These are phyloP conservation scores for Colletotrichum godetiae DNA, from an alignment of 2,329 filamentous ascomycete species.

Conservation along the genomic window DNA sequence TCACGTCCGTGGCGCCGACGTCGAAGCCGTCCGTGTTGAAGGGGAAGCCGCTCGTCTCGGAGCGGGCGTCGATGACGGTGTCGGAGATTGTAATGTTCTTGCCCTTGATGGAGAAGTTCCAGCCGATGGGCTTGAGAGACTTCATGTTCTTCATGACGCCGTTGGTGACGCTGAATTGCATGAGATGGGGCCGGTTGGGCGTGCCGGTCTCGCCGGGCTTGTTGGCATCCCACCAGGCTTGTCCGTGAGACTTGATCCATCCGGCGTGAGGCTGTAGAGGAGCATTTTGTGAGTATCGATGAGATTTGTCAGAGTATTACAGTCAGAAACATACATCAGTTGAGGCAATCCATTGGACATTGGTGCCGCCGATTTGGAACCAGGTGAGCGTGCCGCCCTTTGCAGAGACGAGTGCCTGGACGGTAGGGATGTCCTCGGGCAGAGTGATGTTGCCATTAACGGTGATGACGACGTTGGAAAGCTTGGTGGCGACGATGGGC, in stretches of 20 bases:
- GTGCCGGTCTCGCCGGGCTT: slow-evolving; percentile 50
- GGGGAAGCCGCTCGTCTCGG: slow-evolving; percentile 48
- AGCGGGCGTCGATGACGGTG: slow-evolving; percentile 52
- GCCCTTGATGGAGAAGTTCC: slow-evolving; percentile 52
- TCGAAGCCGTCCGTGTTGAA: slow-evolving; percentile 54
- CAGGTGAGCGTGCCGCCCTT: slow-evolving; percentile 47
- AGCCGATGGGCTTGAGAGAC: slow-evolving; percentile 55
- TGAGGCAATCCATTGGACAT: slow-evolving; percentile 47
- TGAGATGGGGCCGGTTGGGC: slow-evolving; percentile 51
- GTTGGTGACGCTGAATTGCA: slow-evolving; percentile 50
- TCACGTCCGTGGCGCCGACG: slow-evolving; percentile 44
- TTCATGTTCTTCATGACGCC: slow-evolving; percentile 52
- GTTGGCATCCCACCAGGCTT: slow-evolving; percentile 58
- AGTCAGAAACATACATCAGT: slow-evolving; percentile 42
- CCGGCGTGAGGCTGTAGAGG: slow-evolving; percentile 41
- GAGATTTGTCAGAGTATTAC: background rate
- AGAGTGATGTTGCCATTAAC: slow-evolving; percentile 57
- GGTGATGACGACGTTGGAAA: slow-evolving; percentile 54
- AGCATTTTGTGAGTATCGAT: background rate
- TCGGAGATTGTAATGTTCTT: slow-evolving; percentile 52
- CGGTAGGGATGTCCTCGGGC: slow-evolving; percentile 49
- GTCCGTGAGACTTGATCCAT: slow-evolving; percentile 58
- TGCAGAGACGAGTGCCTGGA: slow-evolving; percentile 49
- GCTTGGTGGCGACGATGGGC: slow-evolving; percentile 50
- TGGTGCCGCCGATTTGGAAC: slow-evolving; percentile 49